These are phyloP conservation scores for Arthromyces matolae DNA, from an alignment of 768 basidiomycete genomes.

Conservation along the genomic window DNA sequence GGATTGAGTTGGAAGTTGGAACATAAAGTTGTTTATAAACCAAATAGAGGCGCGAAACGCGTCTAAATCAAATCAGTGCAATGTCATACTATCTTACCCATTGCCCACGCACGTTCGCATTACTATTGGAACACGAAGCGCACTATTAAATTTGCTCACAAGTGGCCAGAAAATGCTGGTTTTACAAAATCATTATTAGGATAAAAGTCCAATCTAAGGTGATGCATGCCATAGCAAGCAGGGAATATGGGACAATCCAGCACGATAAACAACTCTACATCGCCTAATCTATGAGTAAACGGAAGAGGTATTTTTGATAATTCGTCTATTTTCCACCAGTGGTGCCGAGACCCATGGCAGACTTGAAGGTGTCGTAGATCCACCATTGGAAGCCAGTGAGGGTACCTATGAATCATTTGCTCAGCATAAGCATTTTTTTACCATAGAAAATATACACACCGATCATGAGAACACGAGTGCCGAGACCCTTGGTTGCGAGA, in stretches of 20 bases:
- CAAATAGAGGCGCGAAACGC: not conserved
- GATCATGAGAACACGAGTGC: conserved; percentile 85
- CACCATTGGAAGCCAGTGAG: conserved; percentile 86
- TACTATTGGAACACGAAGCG: too few species aligned
- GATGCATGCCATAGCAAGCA: conserved; percentile 7
- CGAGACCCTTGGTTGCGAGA: conserved; percentile 82
- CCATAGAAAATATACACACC: conserved; percentile 37
- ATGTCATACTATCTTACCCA: too few species aligned
- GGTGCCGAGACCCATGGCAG: conserved; percentile 79
- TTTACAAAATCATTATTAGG: conserved; percentile 3
- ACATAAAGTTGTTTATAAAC: not conserved
- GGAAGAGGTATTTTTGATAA: too few species aligned
- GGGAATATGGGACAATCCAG: conserved; percentile 6
- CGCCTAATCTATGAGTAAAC: not conserved
- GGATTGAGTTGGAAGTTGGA: not conserved
- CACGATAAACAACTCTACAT: conserved; percentile 1
- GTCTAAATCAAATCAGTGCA: too few species aligned
- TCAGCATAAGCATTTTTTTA: not conserved
- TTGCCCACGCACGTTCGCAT: conserved; percentile 4
- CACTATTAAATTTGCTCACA: too few species aligned
- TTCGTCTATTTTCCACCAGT: conserved; percentile 77
- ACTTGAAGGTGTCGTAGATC: conserved; percentile 89
- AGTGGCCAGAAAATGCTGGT: not conserved
- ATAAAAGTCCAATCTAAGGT: conserved; percentile 11
- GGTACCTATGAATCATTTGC: conserved; percentile 25